phyloP scores from a whole-genome alignment of 2,329 filamentous ascomycete species.

The Botrytis byssoidea region DNA sequence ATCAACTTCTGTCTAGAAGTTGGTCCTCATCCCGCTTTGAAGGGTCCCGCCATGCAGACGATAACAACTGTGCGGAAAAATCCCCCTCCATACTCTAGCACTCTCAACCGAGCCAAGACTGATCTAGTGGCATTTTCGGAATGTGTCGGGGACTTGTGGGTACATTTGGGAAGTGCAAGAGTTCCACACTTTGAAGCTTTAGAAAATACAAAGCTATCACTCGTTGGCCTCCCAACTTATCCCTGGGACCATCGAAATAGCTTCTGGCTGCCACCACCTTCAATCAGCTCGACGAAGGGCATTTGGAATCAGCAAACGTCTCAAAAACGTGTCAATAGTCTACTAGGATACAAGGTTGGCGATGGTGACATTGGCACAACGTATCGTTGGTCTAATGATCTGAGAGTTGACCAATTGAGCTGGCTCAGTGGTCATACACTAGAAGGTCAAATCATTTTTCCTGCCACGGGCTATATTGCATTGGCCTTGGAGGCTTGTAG shows the following conservation, averaged over 20 bases:
- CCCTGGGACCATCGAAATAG: background rate
- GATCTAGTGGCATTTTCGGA: slow-evolving; percentile 19
- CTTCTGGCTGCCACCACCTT: background rate
- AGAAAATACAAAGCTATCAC: background rate
- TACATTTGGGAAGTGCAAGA: slow-evolving; percentile 16
- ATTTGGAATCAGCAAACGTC: background rate
- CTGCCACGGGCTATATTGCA: slow-evolving; percentile 48
- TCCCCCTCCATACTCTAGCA: slow-evolving; percentile 24
- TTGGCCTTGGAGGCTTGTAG: slow-evolving; percentile 47
- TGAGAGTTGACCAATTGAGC: slow-evolving; percentile 37
- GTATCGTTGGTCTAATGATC: slow-evolving; percentile 23
- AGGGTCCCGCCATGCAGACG: slow-evolving; percentile 27
- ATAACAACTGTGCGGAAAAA: slow-evolving; percentile 20
- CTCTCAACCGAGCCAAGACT: slow-evolving; percentile 21
- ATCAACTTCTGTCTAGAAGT: slow-evolving; percentile 30
- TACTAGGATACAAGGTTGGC: background rate
- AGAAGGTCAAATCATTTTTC: slow-evolving; percentile 41
- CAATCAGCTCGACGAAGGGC: background rate
- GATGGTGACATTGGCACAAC: background rate
- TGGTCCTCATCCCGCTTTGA: slow-evolving; percentile 31
- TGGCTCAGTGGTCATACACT: slow-evolving; percentile 50
- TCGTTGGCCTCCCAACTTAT: background rate
- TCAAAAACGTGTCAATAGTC: background rate
- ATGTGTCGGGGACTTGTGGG: slow-evolving; percentile 17
- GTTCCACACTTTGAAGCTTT: background rate